Evolutionary conservation across 495 filamentous ascomycete genomes (phyloP).

Genomic region (Podospora pseudopauciseta): DNA sequence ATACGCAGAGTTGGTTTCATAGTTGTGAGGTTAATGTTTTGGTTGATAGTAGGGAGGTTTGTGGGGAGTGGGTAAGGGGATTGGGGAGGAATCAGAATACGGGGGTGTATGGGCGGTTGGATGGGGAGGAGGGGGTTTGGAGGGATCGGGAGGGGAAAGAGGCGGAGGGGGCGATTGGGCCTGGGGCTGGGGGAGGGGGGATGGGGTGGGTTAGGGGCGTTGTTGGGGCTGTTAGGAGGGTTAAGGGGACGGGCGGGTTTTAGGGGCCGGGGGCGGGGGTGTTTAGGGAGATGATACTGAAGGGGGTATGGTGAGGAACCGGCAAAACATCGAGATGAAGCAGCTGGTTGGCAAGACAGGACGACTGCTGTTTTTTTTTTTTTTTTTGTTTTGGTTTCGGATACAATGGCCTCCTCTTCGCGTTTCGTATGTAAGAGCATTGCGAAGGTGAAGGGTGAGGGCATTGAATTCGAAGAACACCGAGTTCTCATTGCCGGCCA

Average conservation of each 20-base stretch:
- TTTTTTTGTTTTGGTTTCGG: too few species aligned
- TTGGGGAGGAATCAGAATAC: constrained; percentile 71
- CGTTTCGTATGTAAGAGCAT: too few species aligned
- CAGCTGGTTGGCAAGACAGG: too few species aligned
- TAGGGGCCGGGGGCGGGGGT: constrained; percentile 11
- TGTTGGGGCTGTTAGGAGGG: constrained; percentile 58
- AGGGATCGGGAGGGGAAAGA: constrained; percentile 53
- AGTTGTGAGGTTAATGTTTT: constrained; percentile 73
- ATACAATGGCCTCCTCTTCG: too few species aligned
- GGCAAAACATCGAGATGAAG: too few species aligned
- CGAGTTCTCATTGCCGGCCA: too few species aligned
- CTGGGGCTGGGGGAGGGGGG: constrained; percentile 53
- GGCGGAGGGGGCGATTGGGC: constrained; percentile 57
- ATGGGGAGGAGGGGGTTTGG: constrained; percentile 57
- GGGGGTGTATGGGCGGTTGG: constrained; percentile 55
- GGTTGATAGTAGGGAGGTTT: constrained; percentile 59
- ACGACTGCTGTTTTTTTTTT: too few species aligned
- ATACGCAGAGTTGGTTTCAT: constrained; percentile 79
- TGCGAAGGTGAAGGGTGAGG: too few species aligned
- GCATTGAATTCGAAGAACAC: too few species aligned
- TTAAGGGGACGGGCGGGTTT: constrained; percentile 60
- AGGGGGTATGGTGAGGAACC: too few species aligned
- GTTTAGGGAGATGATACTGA: too few species aligned
- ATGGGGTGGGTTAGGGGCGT: constrained; percentile 61
- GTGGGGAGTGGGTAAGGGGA: constrained; percentile 58